These are phyloP conservation scores for Calvatia gigantea DNA, from an alignment of 768 basidiomycete species.

Conservation along the genomic window DNA sequence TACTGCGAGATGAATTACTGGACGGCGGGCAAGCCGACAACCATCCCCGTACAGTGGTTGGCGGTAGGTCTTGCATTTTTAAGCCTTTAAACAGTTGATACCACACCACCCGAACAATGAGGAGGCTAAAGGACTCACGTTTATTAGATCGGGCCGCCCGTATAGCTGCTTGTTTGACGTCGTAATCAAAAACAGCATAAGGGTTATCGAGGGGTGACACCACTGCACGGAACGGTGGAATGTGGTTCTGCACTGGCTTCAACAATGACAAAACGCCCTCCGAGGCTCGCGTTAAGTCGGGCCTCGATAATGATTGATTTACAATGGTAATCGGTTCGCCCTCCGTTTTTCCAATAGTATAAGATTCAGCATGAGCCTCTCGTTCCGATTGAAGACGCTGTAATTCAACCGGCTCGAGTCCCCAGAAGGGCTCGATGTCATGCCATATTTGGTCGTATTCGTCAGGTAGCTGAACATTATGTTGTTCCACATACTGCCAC, in stretches of 20 bases:
- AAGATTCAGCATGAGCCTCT: slow-evolving; percentile 29
- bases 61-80: slow-evolving; percentile 27
- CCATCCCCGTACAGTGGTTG: slow-evolving; percentile 31
- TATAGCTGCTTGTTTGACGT: slow-evolving; percentile 25
- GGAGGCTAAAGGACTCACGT: slow-evolving; percentile 20
- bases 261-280: slow-evolving; percentile 28
- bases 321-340: background rate
- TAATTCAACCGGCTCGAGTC: slow-evolving; percentile 30
- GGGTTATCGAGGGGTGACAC: slow-evolving; percentile 39
- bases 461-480: slow-evolving; percentile 48
- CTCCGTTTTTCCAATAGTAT: slow-evolving; percentile 30
- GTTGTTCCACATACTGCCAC: slow-evolving; percentile 37
- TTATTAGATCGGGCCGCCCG: slow-evolving; percentile 27
- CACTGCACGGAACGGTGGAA: slow-evolving; percentile 38
- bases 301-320: slow-evolving; percentile 8
- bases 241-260: slow-evolving; percentile 29
- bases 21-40: slow-evolving; percentile 32
- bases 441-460: slow-evolving; percentile 50
- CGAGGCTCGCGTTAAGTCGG: slow-evolving; percentile 27
- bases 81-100: slow-evolving; percentile 22
- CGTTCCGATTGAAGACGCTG: slow-evolving; percentile 22
- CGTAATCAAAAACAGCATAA: slow-evolving; percentile 28
- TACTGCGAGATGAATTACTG: slow-evolving; percentile 15
- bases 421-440: slow-evolving; percentile 43
- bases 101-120: background rate